Evolutionary conservation across 495 filamentous ascomycete species (phyloP).

Genomic region (Podospora bellae-mahoneyi): DNA sequence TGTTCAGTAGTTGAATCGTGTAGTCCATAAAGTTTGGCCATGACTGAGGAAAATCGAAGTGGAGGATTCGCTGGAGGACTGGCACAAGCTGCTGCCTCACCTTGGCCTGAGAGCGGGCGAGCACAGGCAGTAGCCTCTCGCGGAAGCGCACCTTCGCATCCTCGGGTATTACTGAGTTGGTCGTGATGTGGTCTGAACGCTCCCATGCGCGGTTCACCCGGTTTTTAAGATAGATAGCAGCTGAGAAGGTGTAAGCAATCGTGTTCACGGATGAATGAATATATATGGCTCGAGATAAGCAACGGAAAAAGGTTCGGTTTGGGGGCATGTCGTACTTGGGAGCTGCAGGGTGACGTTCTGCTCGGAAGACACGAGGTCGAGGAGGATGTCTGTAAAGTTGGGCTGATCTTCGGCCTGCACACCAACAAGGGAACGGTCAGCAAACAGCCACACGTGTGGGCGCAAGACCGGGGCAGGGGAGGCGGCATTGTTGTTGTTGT

Average conservation of each 20-base stretch:
- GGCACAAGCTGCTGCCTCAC: constrained; percentile 89
- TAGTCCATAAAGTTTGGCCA: constrained; percentile 94
- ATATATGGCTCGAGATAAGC: neutral
- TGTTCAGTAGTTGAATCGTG: constrained; percentile 79
- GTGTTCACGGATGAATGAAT: neutral
- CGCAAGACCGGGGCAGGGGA: neutral
- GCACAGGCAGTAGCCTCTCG: constrained; percentile 79
- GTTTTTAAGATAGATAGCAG: constrained; percentile 97
- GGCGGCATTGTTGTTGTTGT: neutral
- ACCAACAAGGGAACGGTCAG: constrained; percentile 10
- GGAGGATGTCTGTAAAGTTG: constrained; percentile 83
- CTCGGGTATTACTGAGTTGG: constrained; percentile 70
- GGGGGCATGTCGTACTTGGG: constrained; percentile 62
- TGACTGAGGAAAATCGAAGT: constrained; percentile 87
- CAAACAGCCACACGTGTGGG: constrained; percentile 18
- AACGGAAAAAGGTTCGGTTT: neutral
- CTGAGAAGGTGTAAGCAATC: constrained; percentile 46
- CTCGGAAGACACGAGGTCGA: constrained; percentile 86
- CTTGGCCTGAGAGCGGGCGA: constrained; percentile 72
- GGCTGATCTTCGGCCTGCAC: constrained; percentile 82
- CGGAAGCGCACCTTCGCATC: constrained; percentile 85
- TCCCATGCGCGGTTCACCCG: constrained; percentile 89
- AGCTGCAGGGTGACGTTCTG: constrained; percentile 78
- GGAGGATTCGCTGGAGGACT: constrained; percentile 89
- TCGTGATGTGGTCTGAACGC: constrained; percentile 64